Evolutionary conservation across 2,329 filamentous ascomycete genomes (phyloP).

Genomic region (Colletotrichum spinosum): DNA sequence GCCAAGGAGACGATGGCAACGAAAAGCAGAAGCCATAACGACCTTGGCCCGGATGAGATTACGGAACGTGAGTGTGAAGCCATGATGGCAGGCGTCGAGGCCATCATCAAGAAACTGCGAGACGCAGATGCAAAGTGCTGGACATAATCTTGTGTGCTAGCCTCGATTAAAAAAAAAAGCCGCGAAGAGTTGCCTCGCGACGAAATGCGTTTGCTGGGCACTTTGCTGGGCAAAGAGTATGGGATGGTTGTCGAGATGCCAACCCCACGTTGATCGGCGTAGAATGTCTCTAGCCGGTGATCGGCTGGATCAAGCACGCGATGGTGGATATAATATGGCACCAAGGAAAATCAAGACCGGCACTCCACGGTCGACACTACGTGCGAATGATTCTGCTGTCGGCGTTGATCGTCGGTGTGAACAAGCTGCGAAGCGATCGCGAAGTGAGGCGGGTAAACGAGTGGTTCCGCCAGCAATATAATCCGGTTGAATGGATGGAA

Average conservation of each 20-base stretch:
- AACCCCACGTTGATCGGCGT: conserved; percentile 37
- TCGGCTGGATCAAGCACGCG: conserved; percentile 33
- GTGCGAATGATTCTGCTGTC: neutral
- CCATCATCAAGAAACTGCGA: conserved; percentile 44
- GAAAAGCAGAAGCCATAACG: conserved; percentile 45
- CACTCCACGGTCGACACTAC: conserved; percentile 15
- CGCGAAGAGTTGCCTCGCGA: neutral
- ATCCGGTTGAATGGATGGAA: neutral
- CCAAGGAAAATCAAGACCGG: conserved; percentile 33
- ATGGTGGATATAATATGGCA: conserved; percentile 29
- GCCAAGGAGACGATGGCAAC: conserved; percentile 41
- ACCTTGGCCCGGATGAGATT: conserved; percentile 39
- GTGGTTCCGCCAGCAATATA: conserved; percentile 8
- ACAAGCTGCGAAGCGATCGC: neutral
- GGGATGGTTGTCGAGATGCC: conserved; percentile 5
- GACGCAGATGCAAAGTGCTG: conserved; percentile 38
- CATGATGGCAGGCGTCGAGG: conserved; percentile 31
- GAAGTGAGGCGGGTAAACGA: conserved; percentile 24
- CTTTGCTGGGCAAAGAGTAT: neutral
- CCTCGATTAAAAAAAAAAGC: neutral
- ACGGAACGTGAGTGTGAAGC: conserved; percentile 27
- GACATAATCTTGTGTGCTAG: conserved; percentile 39
- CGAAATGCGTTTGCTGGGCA: neutral
- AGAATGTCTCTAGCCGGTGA: conserved; percentile 24
- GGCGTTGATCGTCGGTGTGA: neutral